These are phyloP conservation scores for Tritrichomonas foetus DNA, from an alignment of 208 protist species.

Conservation along the genomic window DNA sequence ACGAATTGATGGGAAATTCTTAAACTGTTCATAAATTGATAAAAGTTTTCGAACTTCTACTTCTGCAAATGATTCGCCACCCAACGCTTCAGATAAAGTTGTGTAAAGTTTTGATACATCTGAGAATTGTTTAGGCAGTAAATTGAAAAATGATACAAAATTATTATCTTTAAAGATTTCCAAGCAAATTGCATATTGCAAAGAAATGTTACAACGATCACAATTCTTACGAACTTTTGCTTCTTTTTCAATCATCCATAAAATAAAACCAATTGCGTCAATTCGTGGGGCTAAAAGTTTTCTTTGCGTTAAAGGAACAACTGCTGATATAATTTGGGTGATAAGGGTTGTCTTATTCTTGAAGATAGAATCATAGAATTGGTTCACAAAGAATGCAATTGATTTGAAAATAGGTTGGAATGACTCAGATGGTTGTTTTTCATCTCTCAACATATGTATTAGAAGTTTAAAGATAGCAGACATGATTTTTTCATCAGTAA, in stretches of 20 bases:
- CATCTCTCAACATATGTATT: neutral
- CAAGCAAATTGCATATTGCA: neutral
- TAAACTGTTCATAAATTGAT: neutral
- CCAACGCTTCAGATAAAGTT: neutral
- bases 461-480: neutral
- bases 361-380: neutral
- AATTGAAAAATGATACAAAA: neutral
- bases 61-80: neutral
- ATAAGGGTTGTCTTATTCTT: neutral
- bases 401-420: neutral
- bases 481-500: too few relatives aligned
- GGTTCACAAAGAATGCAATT: neutral
- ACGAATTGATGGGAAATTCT: neutral
- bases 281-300: neutral
- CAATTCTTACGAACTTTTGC: neutral
- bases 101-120: neutral
- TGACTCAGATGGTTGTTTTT: neutral
- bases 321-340: neutral
- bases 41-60: neutral
- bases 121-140: neutral
- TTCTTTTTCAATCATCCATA: neutral
- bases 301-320: neutral
- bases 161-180: neutral
- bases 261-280: neutral
- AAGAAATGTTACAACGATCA: neutral